These are phyloP conservation scores for Colletotrichum nymphaeae DNA, from an alignment of 2,329 filamentous ascomycete genomes.

Conservation along the genomic window DNA sequence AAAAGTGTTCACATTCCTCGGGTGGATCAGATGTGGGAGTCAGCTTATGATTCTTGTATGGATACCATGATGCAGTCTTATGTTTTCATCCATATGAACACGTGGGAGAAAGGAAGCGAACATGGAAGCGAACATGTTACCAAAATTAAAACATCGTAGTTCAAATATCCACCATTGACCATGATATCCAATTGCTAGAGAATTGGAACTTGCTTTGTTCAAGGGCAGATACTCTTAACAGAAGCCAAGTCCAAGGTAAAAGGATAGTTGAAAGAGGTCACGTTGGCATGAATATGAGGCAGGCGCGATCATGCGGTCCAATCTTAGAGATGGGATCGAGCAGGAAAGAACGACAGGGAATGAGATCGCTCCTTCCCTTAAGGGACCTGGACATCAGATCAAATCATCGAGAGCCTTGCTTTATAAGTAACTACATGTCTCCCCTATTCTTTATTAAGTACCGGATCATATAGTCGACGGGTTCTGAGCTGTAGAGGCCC, in stretches of 20 bases:
- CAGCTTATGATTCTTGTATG: not conserved
- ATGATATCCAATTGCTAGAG: not conserved
- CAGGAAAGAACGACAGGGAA: not conserved
- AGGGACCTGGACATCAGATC: not conserved
- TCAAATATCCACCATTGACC: not conserved
- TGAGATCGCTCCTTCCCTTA: not conserved
- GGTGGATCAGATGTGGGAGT: not conserved
- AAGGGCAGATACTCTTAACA: too few species aligned
- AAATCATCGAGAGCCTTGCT: not conserved
- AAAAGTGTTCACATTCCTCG: not conserved
- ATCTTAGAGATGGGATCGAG: not conserved
- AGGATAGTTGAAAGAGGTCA: too few species aligned
- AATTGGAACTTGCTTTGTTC: too few species aligned
- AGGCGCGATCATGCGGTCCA: not conserved
- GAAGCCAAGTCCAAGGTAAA: too few species aligned
- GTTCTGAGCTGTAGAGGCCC: not conserved
- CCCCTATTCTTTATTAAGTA: not conserved
- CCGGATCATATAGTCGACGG: not conserved
- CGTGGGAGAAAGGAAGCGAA: too few species aligned
- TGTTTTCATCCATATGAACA: too few species aligned
- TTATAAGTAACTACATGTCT: not conserved
- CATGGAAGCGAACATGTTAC: too few species aligned
- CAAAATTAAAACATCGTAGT: too few species aligned
- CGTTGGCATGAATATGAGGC: not conserved
- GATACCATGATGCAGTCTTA: too few species aligned